Conservation (phyloP, 257 asterid species). For the Eustoma russellianum region DNA sequence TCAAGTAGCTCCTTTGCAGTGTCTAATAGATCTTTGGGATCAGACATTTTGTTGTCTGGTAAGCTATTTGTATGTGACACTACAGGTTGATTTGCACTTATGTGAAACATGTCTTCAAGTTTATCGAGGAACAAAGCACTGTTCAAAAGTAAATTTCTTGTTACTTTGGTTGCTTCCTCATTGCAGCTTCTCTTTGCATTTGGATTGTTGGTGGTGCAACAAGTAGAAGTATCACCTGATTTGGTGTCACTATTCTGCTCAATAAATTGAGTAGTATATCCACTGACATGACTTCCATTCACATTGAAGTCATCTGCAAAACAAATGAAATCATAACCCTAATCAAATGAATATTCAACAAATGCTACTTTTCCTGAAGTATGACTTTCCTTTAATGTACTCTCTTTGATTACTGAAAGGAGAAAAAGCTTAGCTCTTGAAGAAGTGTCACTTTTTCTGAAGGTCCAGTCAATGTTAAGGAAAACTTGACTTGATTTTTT, state of each 20-base stretch:
- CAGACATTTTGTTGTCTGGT: constrained; percentile 3
- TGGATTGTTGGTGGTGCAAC: neutral
- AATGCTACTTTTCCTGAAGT: too few relatives aligned
- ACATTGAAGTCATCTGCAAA: constrained; percentile 29
- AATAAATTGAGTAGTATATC: constrained; percentile 10
- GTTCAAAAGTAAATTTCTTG: constrained; percentile 30
- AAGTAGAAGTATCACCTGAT: too few relatives aligned
- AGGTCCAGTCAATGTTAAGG: too few relatives aligned
- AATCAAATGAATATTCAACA: too few relatives aligned
- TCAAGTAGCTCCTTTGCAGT: constrained; percentile 29
- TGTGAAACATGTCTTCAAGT: constrained; percentile 25
- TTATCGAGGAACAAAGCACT: constrained; percentile 20
- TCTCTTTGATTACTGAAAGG: too few relatives aligned
- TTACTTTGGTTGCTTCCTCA: constrained; percentile 4
- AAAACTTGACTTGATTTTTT: too few relatives aligned
- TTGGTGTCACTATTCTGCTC: neutral
- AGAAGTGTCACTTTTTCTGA: too few relatives aligned
- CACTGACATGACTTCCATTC: constrained; percentile 15
- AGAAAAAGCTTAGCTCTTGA: too few relatives aligned
- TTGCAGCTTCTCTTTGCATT: constrained; percentile 13
- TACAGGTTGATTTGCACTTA: constrained; percentile 7
- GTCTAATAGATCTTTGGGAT: constrained; percentile 15
- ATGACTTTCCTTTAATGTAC: too few relatives aligned
- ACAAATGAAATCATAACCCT: neutral
- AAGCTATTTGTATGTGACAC: constrained; percentile 4